Conservation (phyloP, 2,329 filamentous ascomycete species). For the Periconia macrospinosa region DNA sequence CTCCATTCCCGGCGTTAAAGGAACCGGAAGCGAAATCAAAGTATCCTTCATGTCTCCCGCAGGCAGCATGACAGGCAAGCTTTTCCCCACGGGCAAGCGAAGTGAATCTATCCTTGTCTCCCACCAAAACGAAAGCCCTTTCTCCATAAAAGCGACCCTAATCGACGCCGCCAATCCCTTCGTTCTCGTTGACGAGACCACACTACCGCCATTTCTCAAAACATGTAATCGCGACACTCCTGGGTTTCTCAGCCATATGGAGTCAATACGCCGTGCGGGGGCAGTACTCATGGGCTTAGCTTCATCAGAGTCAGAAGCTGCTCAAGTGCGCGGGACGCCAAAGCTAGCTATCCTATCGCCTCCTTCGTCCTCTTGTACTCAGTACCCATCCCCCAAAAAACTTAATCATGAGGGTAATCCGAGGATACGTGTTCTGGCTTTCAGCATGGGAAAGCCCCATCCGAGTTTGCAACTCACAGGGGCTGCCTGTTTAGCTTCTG, state of each 20-base stretch:
- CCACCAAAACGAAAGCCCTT: constrained; percentile 17
- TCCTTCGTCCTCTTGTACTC: no score
- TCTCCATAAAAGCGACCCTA: constrained; percentile 55
- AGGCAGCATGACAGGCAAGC: constrained; percentile 63
- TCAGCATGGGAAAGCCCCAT: constrained; percentile 37
- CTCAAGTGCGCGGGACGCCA: constrained; percentile 56
- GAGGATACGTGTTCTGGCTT: constrained; percentile 25
- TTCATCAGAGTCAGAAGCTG: constrained; percentile 35
- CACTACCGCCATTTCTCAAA: constrained; percentile 57
- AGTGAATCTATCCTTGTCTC: constrained; percentile 50
- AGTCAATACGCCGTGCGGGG: constrained; percentile 59
- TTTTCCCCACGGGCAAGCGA: constrained; percentile 61
- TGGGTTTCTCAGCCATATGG: constrained; percentile 52
- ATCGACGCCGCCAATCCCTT: constrained; percentile 67
- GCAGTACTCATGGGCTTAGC: constrained; percentile 63
- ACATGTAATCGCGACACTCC: constrained; percentile 42
- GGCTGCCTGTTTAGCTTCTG: constrained; percentile 33
- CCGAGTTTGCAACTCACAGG: constrained; percentile 38
- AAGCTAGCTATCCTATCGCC: constrained; percentile 61
- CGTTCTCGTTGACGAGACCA: constrained; percentile 58
- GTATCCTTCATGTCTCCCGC: constrained; percentile 65
- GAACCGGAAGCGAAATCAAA: constrained; percentile 58
- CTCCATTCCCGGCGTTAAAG: constrained; percentile 64
- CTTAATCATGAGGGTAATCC: constrained; percentile 7
- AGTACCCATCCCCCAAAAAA: no score